These are phyloP conservation scores for Dendrocalamus latiflorus DNA, from an alignment of 202 grass and related monocot genomes.

Conservation along the genomic window DNA sequence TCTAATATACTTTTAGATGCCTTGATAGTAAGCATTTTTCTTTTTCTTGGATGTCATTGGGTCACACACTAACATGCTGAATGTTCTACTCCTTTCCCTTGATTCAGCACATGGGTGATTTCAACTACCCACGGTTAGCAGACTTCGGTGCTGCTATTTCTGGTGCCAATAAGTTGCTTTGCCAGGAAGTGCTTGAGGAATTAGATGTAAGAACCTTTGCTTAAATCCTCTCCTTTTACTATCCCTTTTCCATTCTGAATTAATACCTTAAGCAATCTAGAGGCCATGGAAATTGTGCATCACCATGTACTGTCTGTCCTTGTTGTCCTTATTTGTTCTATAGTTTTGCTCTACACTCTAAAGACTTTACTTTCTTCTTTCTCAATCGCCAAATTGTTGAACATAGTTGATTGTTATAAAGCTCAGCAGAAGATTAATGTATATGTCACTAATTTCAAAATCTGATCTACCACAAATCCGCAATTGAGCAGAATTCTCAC, in stretches of 20 bases:
- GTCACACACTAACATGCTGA: slow-evolving; percentile 17
- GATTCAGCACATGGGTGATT: slow-evolving; percentile 86
- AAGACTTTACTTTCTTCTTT: too few species aligned
- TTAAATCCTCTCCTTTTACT: slow-evolving; percentile 11
- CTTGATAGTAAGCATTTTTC: neutral
- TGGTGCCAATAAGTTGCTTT: slow-evolving; percentile 86
- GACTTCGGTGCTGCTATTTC: slow-evolving; percentile 97
- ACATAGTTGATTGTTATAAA: too few species aligned
- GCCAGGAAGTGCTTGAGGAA: slow-evolving; percentile 93
- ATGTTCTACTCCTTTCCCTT: slow-evolving; percentile 26
- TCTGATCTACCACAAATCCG: neutral
- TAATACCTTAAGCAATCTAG: neutral
- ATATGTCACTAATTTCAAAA: neutral
- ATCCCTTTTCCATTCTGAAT: neutral
- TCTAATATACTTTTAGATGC: neutral
- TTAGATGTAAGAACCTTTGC: slow-evolving; percentile 83
- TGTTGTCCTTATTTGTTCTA: too few species aligned
- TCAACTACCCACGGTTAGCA: slow-evolving; percentile 80
- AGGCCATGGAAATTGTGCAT: neutral
- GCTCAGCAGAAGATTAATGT: neutral
- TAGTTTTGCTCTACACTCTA: neutral
- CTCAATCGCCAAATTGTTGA: too few species aligned
- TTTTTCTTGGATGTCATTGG: neutral
- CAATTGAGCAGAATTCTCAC: slow-evolving; percentile 10
- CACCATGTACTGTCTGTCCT: too few species aligned